A percentile compares a stretch with the other conserved stretches of the same genome.
Evolutionary conservation across 345 rosid genomes (phyloP).

Genomic region (Gossypium anomalum): DNA sequence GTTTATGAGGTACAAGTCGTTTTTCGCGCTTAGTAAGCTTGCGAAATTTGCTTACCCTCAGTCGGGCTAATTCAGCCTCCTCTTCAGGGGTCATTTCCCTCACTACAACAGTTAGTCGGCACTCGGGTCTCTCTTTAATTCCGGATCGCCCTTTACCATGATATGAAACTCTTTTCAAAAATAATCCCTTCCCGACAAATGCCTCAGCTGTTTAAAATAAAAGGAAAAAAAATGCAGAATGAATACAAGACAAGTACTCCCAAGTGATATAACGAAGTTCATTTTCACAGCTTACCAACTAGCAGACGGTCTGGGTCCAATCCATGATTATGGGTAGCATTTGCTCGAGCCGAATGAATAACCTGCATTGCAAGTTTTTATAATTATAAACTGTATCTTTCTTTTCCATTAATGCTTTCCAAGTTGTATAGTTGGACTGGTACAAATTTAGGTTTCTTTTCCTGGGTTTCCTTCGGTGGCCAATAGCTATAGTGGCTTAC

Average conservation of each 20-base stretch:
- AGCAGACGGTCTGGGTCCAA: conserved; percentile 77
- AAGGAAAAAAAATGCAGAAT: not conserved
- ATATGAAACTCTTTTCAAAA: conserved; percentile 53
- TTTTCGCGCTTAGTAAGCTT: conserved; percentile 72
- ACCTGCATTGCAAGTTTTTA: conserved; percentile 40
- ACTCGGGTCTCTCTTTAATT: conserved; percentile 54
- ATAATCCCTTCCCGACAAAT: conserved; percentile 82
- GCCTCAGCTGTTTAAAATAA: conserved; percentile 63
- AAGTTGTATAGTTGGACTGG: not conserved
- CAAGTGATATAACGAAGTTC: conserved; percentile 8
- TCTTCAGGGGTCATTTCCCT: conserved; percentile 82
- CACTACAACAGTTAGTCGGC: conserved; percentile 71
- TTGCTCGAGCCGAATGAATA: conserved; percentile 89
- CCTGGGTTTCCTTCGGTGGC: not conserved
- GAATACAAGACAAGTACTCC: not conserved
- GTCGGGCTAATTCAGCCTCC: conserved; percentile 82
- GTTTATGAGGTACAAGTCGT: conserved; percentile 61
- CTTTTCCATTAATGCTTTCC: not conserved
- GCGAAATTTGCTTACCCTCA: conserved; percentile 66
- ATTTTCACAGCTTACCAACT: conserved; percentile 50
- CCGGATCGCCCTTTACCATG: conserved; percentile 70
- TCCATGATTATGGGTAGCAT: conserved; percentile 91
- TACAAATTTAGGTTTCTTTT: not conserved
- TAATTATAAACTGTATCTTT: not conserved
- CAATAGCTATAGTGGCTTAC: not conserved